Conservation (phyloP, 192 early-diverging fungal species). For the Borealophlyctis nickersoniae region DNA sequence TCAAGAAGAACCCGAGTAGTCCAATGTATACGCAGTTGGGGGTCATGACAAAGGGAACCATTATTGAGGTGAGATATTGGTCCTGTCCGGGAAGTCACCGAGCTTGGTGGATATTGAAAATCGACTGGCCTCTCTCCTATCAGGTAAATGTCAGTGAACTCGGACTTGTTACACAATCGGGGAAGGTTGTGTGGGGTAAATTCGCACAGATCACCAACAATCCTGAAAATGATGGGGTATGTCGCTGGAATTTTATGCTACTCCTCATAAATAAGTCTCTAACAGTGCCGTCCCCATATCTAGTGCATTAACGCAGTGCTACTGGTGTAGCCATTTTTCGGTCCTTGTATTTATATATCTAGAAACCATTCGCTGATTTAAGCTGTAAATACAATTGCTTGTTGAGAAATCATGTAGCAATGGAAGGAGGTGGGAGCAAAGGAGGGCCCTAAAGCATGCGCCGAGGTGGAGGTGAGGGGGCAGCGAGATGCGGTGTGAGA, state of each 20-base stretch:
- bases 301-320: slow-evolving; percentile 83
- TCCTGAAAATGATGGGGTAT: slow-evolving; percentile 91
- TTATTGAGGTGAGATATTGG: slow-evolving; percentile 91
- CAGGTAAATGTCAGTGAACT: slow-evolving; percentile 95
- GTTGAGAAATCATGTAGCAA: too few species aligned
- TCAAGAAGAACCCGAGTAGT: slow-evolving; percentile 98
- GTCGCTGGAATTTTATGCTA: background rate
- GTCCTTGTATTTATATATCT: too few species aligned
- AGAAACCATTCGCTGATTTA: too few species aligned
- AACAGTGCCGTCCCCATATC: background rate
- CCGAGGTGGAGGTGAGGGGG: too few species aligned
- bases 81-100: slow-evolving; percentile 25
- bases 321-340: slow-evolving; percentile 81
- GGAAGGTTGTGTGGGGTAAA: slow-evolving; percentile 97
- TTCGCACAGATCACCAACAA: slow-evolving; percentile 88
- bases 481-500: too few species aligned
- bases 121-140: too few species aligned
- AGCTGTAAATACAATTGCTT: too few species aligned
- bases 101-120: slow-evolving; percentile 18
- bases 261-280: slow-evolving; percentile 36
- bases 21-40: slow-evolving; percentile 96
- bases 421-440: too few species aligned
- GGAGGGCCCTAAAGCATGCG: too few species aligned
- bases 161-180: slow-evolving; percentile 91
- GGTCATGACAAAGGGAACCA: slow-evolving; percentile 97